Percentiles rank a stretch among this genome's conserved stretches.
phyloP scores from a whole-genome alignment of 1,284 basidiomycete species.

The Fomitopsis schrenkii region DNA sequence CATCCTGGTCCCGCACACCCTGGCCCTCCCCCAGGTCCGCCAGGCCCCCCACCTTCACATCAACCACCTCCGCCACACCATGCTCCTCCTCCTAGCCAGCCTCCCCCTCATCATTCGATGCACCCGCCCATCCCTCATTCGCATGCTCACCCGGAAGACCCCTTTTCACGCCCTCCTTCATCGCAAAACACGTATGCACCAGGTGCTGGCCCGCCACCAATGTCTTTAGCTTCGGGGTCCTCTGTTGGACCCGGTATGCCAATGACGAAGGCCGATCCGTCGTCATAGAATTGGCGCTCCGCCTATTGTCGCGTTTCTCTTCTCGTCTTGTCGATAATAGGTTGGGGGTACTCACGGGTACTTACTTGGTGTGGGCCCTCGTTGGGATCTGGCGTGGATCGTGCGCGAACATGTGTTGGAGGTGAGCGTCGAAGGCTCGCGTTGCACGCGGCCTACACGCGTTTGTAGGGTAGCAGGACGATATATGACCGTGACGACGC shows the following conservation, averaged over 20 bases:
- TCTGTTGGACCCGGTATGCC: constrained; percentile 17
- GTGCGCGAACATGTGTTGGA: neutral
- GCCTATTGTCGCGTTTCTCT: neutral
- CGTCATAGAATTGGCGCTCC: constrained; percentile 19
- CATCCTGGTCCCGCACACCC: constrained; percentile 23
- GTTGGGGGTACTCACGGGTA: neutral
- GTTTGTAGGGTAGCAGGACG: neutral
- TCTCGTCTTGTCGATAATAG: constrained; percentile 12
- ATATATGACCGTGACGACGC: neutral
- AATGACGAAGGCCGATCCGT: constrained; percentile 21
- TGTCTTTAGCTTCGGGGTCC: constrained; percentile 29
- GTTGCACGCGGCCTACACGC: constrained; percentile 1
- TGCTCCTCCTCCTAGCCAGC: constrained; percentile 10
- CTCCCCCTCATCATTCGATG: constrained; percentile 27
- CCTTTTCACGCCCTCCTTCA: constrained; percentile 30
- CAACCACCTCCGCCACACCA: constrained; percentile 18
- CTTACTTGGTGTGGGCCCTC: neutral
- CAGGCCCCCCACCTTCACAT: constrained; percentile 34
- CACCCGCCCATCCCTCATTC: constrained; percentile 32
- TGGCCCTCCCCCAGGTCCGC: constrained; percentile 34
- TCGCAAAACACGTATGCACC: constrained; percentile 49
- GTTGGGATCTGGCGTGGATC: neutral
- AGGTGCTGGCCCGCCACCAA: constrained; percentile 23
- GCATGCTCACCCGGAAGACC: neutral
- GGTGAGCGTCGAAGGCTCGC: neutral